Base-by-base conservation (phyloP, 148 eudicot genomes). In the Dianthus caryophyllus region DNA sequence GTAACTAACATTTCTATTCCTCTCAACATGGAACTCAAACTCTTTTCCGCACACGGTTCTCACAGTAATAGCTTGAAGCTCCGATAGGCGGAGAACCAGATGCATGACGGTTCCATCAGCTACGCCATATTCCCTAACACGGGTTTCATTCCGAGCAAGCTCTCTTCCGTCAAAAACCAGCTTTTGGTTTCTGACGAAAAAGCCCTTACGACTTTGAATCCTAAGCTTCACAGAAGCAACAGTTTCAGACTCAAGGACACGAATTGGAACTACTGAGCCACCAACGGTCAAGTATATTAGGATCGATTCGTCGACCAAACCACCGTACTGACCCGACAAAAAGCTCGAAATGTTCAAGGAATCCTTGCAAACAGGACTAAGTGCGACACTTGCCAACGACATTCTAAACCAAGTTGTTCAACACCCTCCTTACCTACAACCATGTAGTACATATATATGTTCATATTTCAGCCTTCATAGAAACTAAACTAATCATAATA, bases 211-310 rank as follows among this genome's bases (percentile, higher is more conserved):
- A 31, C 55, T 83, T 71, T 89, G 92, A 61, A 89, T 85, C 66
- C 87, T 78, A 15, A 85, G 81, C 79, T 89, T 89, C 49, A 89
- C 90, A 68, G 88, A 87, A 63, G 82, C 96, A 71, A 89, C 79
- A 20, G 96, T 87, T 69, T 87, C 96, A 7, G 92, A 84, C 62
- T 82, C 92, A 61, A 83, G 68, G 12, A 89, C 84, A 57, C 84
- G 83, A 73, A 87, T 77, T 26, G 90, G 96, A 53, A 83, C 63
- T 79, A 83, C 82, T 24, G 86, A 87, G 16, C 89, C 96, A 10
- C 64, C 79, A 46, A 89, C 84, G 56, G 89, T 79, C 56, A 88
- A 61, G 79, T 78, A 84, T 57, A 86, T 76, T 52, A 84, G 69
- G 63, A 88, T 86, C 5, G 91, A 88, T 48, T 88, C 85, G 65